Conservation (phyloP, 495 filamentous ascomycete genomes). For the Tirmania nivea region DNA sequence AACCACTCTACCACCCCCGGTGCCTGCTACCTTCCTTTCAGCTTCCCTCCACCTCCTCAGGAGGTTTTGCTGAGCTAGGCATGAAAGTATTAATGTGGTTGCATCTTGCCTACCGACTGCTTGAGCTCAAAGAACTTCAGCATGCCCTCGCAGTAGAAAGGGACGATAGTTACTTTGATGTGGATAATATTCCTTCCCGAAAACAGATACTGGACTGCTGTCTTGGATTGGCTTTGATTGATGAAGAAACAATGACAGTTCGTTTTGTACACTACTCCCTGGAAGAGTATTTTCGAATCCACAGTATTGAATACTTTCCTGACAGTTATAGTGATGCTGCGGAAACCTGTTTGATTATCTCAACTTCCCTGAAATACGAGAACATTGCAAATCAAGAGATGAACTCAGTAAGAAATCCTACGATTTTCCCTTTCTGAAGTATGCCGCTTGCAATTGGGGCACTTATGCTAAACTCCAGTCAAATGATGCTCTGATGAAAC, state of each 20-base stretch:
- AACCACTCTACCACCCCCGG: too few species aligned
- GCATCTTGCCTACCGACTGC: not conserved
- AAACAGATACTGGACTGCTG: not conserved
- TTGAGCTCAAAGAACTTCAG: not conserved
- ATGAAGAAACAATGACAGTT: not conserved
- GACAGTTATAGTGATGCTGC: not conserved
- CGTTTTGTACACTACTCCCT: conserved; percentile 6
- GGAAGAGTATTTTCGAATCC: conserved; percentile 5
- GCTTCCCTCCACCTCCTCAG: too few species aligned
- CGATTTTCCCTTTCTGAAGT: not conserved
- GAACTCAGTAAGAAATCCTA: not conserved
- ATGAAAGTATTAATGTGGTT: not conserved
- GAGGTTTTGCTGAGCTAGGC: not conserved
- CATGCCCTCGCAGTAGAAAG: not conserved
- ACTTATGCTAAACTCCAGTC: not conserved
- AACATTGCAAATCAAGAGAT: not conserved
- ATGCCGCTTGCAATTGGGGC: not conserved
- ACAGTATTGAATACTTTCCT: not conserved
- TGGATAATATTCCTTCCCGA: not conserved
- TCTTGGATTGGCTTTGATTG: conserved; percentile 3
- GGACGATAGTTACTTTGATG: not conserved
- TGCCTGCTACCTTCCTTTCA: too few species aligned
- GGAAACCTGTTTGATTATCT: not conserved
- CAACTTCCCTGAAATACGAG: not conserved
- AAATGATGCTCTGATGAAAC: not conserved